These are phyloP conservation scores for Apiotrichum sp. DNA, from an alignment of 1,284 basidiomycete species.

Conservation along the genomic window DNA sequence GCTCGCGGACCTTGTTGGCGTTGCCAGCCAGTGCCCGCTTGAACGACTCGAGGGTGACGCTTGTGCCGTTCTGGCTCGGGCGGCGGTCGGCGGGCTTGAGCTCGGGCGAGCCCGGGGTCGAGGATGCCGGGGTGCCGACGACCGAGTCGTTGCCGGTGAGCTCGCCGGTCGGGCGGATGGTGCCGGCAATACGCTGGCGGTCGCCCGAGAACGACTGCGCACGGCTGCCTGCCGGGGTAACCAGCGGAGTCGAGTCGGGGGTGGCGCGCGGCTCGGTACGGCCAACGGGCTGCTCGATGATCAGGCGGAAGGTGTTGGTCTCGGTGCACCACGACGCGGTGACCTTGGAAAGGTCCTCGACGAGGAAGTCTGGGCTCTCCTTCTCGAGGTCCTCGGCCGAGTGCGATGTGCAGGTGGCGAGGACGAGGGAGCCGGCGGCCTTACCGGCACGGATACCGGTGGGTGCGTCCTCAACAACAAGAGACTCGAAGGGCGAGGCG, in stretches of 20 bases:
- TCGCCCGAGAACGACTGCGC: constrained; percentile 40
- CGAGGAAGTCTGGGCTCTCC: constrained; percentile 48
- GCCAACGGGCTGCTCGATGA: constrained; percentile 46
- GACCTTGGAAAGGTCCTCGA: constrained; percentile 46
- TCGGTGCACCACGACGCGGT: constrained; percentile 39
- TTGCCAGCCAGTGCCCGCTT: constrained; percentile 43
- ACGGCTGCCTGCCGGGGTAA: constrained; percentile 44
- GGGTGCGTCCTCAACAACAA: constrained; percentile 50
- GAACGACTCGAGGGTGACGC: constrained; percentile 43
- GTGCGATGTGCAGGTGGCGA: constrained; percentile 49
- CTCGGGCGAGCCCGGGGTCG: constrained; percentile 36
- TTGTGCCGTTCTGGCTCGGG: constrained; percentile 21
- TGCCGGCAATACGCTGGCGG: constrained; percentile 14
- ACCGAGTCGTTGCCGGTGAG: constrained; percentile 46
- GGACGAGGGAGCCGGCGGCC: constrained; percentile 47
- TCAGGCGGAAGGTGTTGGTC: constrained; percentile 39
- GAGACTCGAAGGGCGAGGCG: constrained; percentile 43
- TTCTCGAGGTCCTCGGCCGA: constrained; percentile 44
- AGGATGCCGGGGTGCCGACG: constrained; percentile 38
- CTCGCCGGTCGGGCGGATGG: constrained; percentile 25
- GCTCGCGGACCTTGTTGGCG: constrained; percentile 18
- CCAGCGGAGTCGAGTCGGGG: constrained; percentile 46
- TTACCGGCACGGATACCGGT: constrained; percentile 49
- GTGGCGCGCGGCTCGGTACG: constrained; percentile 39
- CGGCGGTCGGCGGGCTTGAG: constrained; percentile 25